Conservation (phyloP, 2,329 filamentous ascomycete genomes). For the Cladosporium sp. region DNA sequence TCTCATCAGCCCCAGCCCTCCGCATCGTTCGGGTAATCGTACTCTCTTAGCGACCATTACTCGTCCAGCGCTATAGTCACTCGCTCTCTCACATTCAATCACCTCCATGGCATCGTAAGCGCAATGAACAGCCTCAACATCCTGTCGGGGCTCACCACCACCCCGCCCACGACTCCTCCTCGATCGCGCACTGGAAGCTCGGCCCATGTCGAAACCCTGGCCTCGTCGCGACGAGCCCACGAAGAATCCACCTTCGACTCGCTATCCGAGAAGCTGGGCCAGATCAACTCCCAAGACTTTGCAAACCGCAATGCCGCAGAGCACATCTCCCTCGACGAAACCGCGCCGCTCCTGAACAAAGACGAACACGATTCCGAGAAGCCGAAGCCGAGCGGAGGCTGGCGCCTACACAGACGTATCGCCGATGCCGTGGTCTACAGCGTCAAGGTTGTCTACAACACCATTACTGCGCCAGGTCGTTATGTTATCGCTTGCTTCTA, state of each 20-base stretch:
- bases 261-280: conserved; percentile 30
- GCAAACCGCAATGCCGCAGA: conserved; percentile 23
- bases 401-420: conserved; percentile 66
- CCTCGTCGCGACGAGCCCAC: conserved; percentile 16
- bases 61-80: background rate
- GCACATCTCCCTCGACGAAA: conserved; percentile 55
- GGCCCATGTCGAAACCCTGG: conserved; percentile 23
- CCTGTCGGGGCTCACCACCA: conserved; percentile 71
- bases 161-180: conserved; percentile 41
- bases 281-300: conserved; percentile 20
- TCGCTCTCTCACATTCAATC: conserved; percentile 13
- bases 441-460: conserved; percentile 74
- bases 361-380: conserved; percentile 28
- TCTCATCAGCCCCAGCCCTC: conserved; percentile 12
- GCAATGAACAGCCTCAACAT: conserved; percentile 98
- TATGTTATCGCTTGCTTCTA: conserved; percentile 83
- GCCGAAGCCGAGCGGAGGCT: conserved; percentile 26
- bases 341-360: conserved; percentile 63
- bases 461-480: conserved; percentile 74
- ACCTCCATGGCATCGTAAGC: conserved; percentile 51
- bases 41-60: background rate
- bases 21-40: conserved; percentile 4
- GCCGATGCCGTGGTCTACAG: conserved; percentile 72
- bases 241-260: conserved; percentile 22
- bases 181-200: conserved; percentile 48